Base-by-base conservation (phyloP, 1,284 basidiomycete genomes). In the Pseudozyma sp. region DNA sequence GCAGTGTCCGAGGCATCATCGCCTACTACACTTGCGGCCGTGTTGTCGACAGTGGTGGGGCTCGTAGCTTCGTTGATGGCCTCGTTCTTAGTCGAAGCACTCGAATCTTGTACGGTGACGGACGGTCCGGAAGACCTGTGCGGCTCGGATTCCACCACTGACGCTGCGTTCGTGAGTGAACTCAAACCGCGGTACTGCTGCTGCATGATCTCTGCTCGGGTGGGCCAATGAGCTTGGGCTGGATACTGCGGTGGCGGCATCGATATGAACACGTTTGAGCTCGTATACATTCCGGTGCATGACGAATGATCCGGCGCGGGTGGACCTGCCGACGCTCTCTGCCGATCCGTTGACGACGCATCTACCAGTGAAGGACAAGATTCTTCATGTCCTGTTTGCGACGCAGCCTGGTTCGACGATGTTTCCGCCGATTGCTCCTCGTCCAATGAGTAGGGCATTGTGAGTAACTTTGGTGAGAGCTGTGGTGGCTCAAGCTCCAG, bases 161-260 rank as follows among this genome's bases (percentile, higher is more conserved):
- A 59, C 11, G 56, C 61, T 33, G 61, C 67, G 19, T 35, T 64
- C 1, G 67, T 59, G 5, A 64, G 67, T 9, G 56, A 52, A 45
- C 49, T 64, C 33, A 64, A 17, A 3, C 56, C 61, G 17, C 48
- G 51, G 34, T 50, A 44, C 13, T 69, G 60, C 17, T 58, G 56
- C 47, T 59, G 67, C 29, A 43, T 16, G 9, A 31, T n/a, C 16
- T 60, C 47, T 14, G 33, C 49, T 9, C 67, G 52, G 16, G 61
- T 59, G 5, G 52, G 61, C 44, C 53, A 69, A 49, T 64, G 60
- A 3, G 56, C 67, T 13, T 59, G 67, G 10, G 67, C 67, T 6
- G 67, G 67, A 46, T 69, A 69, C 33, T 63, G 43, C 9, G 57
- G 56, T 16, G 56, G 61, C 8, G 56, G 55, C 53, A 64, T 60